phyloP scores from a whole-genome alignment of 805 yeast genomes.

The Yarrowia porcina region DNA sequence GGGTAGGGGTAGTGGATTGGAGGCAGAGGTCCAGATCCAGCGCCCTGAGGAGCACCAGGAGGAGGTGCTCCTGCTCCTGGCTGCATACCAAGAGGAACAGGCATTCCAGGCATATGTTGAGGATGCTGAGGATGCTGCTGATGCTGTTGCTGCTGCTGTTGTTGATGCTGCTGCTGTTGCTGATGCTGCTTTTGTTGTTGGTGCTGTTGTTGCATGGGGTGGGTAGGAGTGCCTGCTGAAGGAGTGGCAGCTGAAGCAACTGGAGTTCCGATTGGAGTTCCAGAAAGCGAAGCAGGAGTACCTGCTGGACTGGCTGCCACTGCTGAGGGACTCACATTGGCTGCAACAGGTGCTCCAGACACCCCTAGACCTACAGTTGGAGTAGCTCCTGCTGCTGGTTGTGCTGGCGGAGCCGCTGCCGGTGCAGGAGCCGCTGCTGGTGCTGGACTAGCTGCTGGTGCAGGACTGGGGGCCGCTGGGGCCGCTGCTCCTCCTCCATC shows the following conservation, averaged over 20 bases:
- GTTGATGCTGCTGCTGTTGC: not conserved
- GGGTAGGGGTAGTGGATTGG: conserved; percentile 21
- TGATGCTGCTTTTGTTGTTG: not conserved
- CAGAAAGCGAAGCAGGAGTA: not conserved
- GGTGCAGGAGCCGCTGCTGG: not conserved
- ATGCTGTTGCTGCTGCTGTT: not conserved
- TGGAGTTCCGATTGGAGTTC: not conserved
- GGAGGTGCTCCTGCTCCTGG: not conserved
- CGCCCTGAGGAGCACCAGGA: not conserved
- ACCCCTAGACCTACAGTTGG: not conserved
- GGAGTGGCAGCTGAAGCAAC: not conserved
- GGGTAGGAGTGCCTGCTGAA: not conserved
- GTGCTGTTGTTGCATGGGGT: not conserved
- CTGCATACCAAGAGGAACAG: not conserved
- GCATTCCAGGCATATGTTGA: not conserved
- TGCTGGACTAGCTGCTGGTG: not conserved
- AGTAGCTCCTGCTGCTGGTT: not conserved
- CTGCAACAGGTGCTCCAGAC: not conserved
- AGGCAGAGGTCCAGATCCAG: not conserved
- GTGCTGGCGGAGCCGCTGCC: not conserved
- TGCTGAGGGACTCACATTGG: not conserved
- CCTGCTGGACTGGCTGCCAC: not conserved
- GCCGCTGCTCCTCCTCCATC: conserved; percentile 28
- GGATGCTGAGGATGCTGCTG: not conserved
- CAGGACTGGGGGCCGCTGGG: not conserved